Evolutionary conservation across 2,329 filamentous ascomycete genomes (phyloP), one percentile per base, ranked within the genome.

Genomic region (Cordyceps fumosorosea): DNA sequence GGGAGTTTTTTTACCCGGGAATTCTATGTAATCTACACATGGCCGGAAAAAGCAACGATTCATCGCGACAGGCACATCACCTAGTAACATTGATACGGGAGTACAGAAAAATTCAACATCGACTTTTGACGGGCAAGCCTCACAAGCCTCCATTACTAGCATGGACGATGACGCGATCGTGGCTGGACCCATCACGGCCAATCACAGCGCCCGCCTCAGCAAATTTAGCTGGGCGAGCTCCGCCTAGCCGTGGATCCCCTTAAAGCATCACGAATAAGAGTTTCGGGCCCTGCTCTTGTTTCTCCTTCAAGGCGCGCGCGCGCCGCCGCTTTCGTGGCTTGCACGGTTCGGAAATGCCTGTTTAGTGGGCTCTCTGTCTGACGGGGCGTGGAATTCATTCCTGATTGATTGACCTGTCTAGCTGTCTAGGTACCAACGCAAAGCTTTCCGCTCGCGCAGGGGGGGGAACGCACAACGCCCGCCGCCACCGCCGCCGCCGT

Each of bases 111-210:
- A 29, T 29, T 29, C 29, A 29, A 29, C 8, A 29, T 29, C 29
- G 8, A 7, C 29, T 29, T 29, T n/a, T n/a, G 34, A 62, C 52
- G 45, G 55, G 63, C 22, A 52, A 34, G 26, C 26, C 48, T 32
- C 48, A 20, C 37, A 59, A 58, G 22, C 34, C 47, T 16, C 22
- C 24, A 45, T 51, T 40, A 18, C 32, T 14, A 54, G 29, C 51
- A 48, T 58, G 62, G 56, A 59, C 65, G 67, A 70, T 69, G 67
- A 68, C 68, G 68, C 67, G 64, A 69, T 69, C 67, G 61, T 55
- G 51, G 62, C 56, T 56, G 52, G 53, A 58, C 48, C 48, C 52
- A n/a, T 44, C n/a, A 24, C 50, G 48, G 56, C 65, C 67, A 67
- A 66, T 68, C 56, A 65, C 57, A 53, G 44, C 47, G 53, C 10